phyloP scores from a whole-genome alignment of 495 filamentous ascomycete genomes.

The Penicillium desertorum region DNA sequence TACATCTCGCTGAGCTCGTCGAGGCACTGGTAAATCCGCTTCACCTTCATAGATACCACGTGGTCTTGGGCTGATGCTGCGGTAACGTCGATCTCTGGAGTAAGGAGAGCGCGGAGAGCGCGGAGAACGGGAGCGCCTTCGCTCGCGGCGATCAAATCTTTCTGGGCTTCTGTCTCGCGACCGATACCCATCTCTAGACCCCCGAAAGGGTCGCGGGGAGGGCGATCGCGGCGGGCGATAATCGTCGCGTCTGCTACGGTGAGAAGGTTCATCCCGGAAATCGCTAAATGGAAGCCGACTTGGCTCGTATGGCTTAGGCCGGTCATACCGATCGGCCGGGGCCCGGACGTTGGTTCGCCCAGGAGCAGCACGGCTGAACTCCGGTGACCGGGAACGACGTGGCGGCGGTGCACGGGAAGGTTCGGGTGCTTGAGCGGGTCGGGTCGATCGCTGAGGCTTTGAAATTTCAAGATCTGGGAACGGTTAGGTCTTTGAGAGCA shows the following conservation, averaged over 20 bases:
- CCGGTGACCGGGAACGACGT: slow-evolving; percentile 69
- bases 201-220: slow-evolving; percentile 56
- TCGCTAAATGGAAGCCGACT: slow-evolving; percentile 44
- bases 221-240: slow-evolving; percentile 64
- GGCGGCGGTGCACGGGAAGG: slow-evolving; percentile 39
- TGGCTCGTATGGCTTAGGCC: slow-evolving; percentile 34
- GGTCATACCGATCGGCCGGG: slow-evolving; percentile 46
- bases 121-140: slow-evolving; percentile 68
- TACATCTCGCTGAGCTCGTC: slow-evolving; percentile 70
- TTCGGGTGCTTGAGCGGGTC: slow-evolving; percentile 44
- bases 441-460: slow-evolving; percentile 78
- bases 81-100: slow-evolving; percentile 58
- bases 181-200: slow-evolving; percentile 67
- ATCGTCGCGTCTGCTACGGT: slow-evolving; percentile 58
- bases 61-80: slow-evolving; percentile 65
- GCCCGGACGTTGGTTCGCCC: slow-evolving; percentile 35
- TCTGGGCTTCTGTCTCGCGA: slow-evolving; percentile 56
- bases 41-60: slow-evolving; percentile 55
- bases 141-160: slow-evolving; percentile 57
- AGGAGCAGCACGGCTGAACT: slow-evolving; percentile 55
- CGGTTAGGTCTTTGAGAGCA: background rate
- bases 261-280: slow-evolving; percentile 50
- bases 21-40: slow-evolving; percentile 66
- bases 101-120: slow-evolving; percentile 52
- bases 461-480: slow-evolving; percentile 86